Evolutionary conservation across 106 monocot species (phyloP).

Genomic region (Ottelia alismoides): DNA sequence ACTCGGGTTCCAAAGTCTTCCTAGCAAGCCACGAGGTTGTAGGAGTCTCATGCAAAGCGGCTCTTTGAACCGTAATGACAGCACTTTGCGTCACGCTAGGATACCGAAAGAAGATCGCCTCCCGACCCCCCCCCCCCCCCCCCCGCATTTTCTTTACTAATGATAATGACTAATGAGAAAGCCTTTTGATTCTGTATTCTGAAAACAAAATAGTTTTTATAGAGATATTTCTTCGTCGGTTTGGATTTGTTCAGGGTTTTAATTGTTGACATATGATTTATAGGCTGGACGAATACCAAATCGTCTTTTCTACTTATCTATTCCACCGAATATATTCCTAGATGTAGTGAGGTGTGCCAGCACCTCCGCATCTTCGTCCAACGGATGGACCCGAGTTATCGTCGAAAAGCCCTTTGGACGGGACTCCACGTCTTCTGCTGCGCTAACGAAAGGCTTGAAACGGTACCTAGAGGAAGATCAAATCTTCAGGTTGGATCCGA

Average conservation of each 20-base stretch:
- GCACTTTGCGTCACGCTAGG: no score
- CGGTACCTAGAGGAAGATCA: slow-evolving; percentile 77
- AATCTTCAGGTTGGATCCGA: slow-evolving; percentile 91
- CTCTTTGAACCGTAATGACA: no score
- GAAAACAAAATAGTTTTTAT: no score
- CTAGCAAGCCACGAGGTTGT: no score
- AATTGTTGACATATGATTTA: not conserved
- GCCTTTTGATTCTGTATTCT: no score
- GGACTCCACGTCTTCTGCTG: slow-evolving; percentile 79
- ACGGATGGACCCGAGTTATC: slow-evolving; percentile 95
- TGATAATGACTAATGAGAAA: no score
- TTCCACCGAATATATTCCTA: slow-evolving; percentile 92
- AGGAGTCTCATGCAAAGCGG: no score
- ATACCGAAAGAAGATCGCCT: no score
- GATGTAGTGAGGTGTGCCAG: slow-evolving; percentile 84
- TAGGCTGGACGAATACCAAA: slow-evolving; percentile 72
- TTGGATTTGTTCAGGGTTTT: no score
- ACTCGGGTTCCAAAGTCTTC: no score
- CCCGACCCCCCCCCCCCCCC: no score
- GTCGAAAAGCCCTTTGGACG: slow-evolving; percentile 95
- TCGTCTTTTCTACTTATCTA: slow-evolving; percentile 81
- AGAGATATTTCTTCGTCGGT: not conserved
- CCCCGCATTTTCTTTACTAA: no score
- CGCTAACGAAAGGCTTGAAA: slow-evolving; percentile 68
- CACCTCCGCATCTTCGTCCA: slow-evolving; percentile 57